Percentiles rank a stretch among this genome's conserved stretches.
Evolutionary conservation across 257 asterid species (phyloP).

Genomic region (Fraxinus cuspidata): DNA sequence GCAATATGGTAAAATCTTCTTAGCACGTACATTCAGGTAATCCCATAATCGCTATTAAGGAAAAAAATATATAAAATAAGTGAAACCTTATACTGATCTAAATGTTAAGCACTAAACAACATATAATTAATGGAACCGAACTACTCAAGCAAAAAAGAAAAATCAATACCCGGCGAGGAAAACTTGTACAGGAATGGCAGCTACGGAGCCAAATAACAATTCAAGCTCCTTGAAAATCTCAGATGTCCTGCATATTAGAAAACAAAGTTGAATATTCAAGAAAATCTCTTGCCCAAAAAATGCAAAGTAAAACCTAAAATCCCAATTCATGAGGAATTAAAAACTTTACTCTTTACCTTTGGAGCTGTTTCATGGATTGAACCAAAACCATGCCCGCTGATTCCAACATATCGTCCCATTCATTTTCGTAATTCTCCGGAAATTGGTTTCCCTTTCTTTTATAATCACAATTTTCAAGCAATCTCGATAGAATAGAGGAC

Average conservation of each 20-base stretch:
- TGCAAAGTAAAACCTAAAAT: not conserved
- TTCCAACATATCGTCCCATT: constrained; percentile 63
- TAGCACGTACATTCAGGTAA: not conserved
- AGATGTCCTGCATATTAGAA: constrained; percentile 54
- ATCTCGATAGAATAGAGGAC: constrained; percentile 49
- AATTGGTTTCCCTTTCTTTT: constrained; percentile 19
- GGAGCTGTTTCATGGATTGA: constrained; percentile 65
- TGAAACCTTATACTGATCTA: not conserved
- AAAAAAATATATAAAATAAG: not conserved
- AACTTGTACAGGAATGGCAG: constrained; percentile 62
- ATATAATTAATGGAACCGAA: constrained; percentile 7
- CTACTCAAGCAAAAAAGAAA: constrained; percentile 8
- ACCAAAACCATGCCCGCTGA: constrained; percentile 90
- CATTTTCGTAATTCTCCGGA: constrained; percentile 33
- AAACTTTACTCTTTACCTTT: constrained; percentile 44
- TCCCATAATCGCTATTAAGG: not conserved
- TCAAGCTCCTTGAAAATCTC: constrained; percentile 71
- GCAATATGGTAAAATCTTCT: not conserved
- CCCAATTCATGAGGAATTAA: not conserved
- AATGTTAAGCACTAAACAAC: not conserved
- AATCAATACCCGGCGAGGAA: constrained; percentile 65
- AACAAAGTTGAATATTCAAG: constrained; percentile 17
- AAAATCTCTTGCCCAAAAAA: not conserved
- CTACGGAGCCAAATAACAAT: constrained; percentile 61
- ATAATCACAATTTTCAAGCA: constrained; percentile 32